phyloP scores from a whole-genome alignment of 805 yeast genomes.

The Priceomyces medius region DNA sequence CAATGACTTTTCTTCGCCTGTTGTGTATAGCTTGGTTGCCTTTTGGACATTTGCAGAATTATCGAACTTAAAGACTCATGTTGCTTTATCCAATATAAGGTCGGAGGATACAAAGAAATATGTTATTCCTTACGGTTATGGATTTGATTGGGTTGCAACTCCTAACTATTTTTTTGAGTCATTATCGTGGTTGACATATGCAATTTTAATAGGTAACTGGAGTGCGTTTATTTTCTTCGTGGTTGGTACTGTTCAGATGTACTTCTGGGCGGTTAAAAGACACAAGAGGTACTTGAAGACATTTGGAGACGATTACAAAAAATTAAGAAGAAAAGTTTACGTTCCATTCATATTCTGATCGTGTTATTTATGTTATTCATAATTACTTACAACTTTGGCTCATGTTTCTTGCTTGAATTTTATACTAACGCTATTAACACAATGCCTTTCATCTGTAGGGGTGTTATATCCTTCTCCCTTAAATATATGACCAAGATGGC shows the following conservation, averaged over 20 bases:
- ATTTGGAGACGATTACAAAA: constrained; percentile 78
- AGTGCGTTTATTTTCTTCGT: constrained; percentile 67
- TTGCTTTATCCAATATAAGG: constrained; percentile 60
- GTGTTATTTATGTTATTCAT: background rate
- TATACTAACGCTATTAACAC: constrained; percentile 85
- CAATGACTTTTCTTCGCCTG: constrained; percentile 35
- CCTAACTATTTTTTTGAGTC: constrained; percentile 94
- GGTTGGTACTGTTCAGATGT: constrained; percentile 82
- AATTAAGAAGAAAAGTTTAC: constrained; percentile 66
- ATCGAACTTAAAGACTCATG: constrained; percentile 72
- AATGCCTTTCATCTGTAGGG: constrained; percentile 90
- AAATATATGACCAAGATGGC: constrained; percentile 94
- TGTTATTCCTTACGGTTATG: constrained; percentile 78
- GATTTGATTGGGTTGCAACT: constrained; percentile 77
- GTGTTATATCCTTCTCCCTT: constrained; percentile 88
- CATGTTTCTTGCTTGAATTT: constrained; percentile 45
- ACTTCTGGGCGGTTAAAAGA: constrained; percentile 86
- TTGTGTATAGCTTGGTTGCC: constrained; percentile 34
- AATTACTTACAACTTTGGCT: background rate
- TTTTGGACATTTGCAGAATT: constrained; percentile 61
- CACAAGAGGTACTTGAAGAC: constrained; percentile 65
- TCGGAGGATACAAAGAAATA: constrained; percentile 52
- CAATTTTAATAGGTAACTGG: constrained; percentile 74
- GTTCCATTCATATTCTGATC: constrained; percentile 67
- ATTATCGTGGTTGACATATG: constrained; percentile 68